Evolutionary conservation across 2,329 filamentous ascomycete genomes (phyloP), one percentile per base, ranked within the genome.

Genomic region (Penicillium aurantiogriseum): DNA sequence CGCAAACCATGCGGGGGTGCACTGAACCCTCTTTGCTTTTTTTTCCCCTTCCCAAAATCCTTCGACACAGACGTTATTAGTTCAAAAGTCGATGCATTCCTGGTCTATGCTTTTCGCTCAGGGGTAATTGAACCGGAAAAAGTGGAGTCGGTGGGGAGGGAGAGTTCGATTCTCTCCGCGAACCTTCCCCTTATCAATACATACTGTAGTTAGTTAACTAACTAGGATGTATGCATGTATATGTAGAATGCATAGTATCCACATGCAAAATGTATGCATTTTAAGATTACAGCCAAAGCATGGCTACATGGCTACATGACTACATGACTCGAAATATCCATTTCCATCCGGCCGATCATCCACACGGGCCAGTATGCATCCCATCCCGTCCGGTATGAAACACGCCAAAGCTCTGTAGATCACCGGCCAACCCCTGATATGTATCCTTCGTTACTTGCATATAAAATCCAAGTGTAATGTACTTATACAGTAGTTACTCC

Each of bases 361-460:
- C 53, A 66, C 61, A 64, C 62, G 58, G 62, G 50, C 63, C 59
- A 52, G 27, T 40, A 54, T 64, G 54, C 52, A 61, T 61, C 52
- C 58, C 55, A 62, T 65, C 57, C 63, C 56, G 59, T 61, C 54
- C 40, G 25, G 56, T 51, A 52, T 64, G 63, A 65, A 65, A 67
- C 64, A 39, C 59, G 58, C 58, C 60, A 64, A 60, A 56, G 15
- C 48, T 59, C 49, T 51, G 60, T 51, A 65, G 63, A 67, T 64
- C 63, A n/a, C 53, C 61, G 43, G 50, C 55, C 19, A 27, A 49
- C 25, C 54, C 54, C 54, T 56, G 54, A 54, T 42, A 25, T 8
- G 40, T 25, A 51, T 40, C 23, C n/a, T 31, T 11, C 19, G 29
- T 19, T 50, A 54, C 45, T 15, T 56, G 47, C 54, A 51, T 51